Percentiles rank a stretch among this genome's conserved stretches.
These are phyloP conservation scores for Termitomyces sp. DNA, from an alignment of 768 basidiomycete species.

Conservation along the genomic window DNA sequence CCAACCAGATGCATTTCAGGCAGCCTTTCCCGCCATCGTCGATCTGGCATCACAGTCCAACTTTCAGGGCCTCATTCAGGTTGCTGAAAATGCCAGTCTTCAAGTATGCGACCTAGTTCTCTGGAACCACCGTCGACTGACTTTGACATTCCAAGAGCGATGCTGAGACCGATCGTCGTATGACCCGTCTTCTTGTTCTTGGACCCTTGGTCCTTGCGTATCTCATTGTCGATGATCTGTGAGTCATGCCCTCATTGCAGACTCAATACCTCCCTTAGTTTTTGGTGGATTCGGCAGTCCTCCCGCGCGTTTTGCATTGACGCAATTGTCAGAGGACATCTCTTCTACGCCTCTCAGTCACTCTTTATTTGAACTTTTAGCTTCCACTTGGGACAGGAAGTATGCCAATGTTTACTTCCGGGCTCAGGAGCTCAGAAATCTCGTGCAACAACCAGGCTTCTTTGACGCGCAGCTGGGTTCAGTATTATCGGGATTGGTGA, in stretches of 20 bases:
- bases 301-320: conserved; percentile 53
- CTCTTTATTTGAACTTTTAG: conserved; percentile 40
- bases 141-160: conserved; percentile 16
- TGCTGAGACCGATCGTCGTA: conserved; percentile 32
- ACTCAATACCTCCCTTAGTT: not conserved
- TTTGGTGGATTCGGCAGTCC: conserved; percentile 33
- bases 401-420: conserved; percentile 52
- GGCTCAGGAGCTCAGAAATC: conserved; percentile 32
- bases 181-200: conserved; percentile 45
- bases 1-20: conserved; percentile 36
- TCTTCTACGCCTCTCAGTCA: conserved; percentile 37
- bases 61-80: conserved; percentile 34
- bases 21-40: conserved; percentile 37
- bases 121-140: not conserved
- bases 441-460: conserved; percentile 39
- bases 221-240: conserved; percentile 61
- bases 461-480: conserved; percentile 39
- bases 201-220: conserved; percentile 62
- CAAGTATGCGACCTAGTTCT: conserved; percentile 32
- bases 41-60: conserved; percentile 40
- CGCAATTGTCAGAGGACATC: conserved; percentile 48
- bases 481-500: conserved; percentile 38
- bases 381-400: conserved; percentile 48
- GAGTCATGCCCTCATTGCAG: not conserved
- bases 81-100: conserved; percentile 51